phyloP scores from a whole-genome alignment of 2,329 filamentous ascomycete species.

The Claviceps lovelessii region DNA sequence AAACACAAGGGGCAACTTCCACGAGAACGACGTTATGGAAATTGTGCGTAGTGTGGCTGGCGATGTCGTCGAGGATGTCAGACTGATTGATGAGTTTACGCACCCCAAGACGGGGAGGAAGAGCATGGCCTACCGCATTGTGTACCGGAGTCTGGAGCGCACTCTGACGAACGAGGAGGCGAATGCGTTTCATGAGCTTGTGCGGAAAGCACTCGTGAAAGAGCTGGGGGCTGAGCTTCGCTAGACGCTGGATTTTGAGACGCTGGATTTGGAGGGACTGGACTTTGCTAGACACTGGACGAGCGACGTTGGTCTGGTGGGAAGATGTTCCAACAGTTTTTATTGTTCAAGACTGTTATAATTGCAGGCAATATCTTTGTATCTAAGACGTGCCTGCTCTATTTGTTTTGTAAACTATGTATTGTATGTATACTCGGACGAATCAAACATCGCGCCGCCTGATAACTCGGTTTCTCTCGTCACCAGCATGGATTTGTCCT shows the following conservation, averaged over 20 bases:
- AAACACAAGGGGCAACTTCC: conserved; percentile 42
- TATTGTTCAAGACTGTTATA: not conserved
- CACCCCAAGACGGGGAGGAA: conserved; percentile 72
- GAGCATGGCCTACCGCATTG: conserved; percentile 85
- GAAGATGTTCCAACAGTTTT: not conserved
- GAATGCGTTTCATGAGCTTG: conserved; percentile 58
- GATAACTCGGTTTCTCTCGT: conserved; percentile 16
- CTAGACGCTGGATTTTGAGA: conserved; percentile 7
- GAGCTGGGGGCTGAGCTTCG: conserved; percentile 58
- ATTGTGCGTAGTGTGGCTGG: conserved; percentile 71
- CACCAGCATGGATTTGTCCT: too few relatives aligned
- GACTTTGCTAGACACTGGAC: too few relatives aligned
- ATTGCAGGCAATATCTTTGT: not conserved
- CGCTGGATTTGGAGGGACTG: too few relatives aligned
- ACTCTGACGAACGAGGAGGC: conserved; percentile 76
- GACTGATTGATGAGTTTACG: conserved; percentile 69
- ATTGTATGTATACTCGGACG: not conserved
- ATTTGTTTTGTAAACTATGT: not conserved
- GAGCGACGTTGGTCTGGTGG: too few relatives aligned
- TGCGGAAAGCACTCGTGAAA: conserved; percentile 50
- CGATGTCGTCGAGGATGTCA: conserved; percentile 77
- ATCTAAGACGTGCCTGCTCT: not conserved
- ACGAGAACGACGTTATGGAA: conserved; percentile 97
- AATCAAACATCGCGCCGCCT: conserved; percentile 10
- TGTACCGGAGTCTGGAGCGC: conserved; percentile 82